These are phyloP conservation scores for Lasiosphaeriaceae sp. DNA, from an alignment of 495 filamentous ascomycete species.

Conservation along the genomic window DNA sequence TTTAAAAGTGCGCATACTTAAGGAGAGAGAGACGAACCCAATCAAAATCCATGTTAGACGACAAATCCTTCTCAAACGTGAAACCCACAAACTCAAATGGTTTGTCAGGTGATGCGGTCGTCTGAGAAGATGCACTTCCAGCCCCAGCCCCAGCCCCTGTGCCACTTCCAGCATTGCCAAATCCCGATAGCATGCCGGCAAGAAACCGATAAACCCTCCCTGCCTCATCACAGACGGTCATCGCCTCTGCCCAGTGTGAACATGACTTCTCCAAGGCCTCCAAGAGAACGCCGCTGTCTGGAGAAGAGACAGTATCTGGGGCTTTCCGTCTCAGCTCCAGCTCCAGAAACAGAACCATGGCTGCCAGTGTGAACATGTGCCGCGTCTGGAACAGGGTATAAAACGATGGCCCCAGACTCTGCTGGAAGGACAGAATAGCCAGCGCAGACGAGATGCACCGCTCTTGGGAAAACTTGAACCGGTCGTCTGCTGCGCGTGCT, in stretches of 20 bases:
- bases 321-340: not conserved
- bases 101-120: too few relatives aligned
- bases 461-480: constrained; percentile 12
- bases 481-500: constrained; percentile 8
- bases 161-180: too few relatives aligned
- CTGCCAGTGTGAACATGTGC: constrained; percentile 4
- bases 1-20: too few relatives aligned
- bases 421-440: constrained; percentile 14
- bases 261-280: constrained; percentile 2
- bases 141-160: too few relatives aligned
- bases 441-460: constrained; percentile 23
- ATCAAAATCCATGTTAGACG: too few relatives aligned
- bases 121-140: too few relatives aligned
- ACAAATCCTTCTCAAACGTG: too few relatives aligned
- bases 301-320: not conserved
- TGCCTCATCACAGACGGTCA: not conserved
- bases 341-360: constrained; percentile 8
- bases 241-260: not conserved
- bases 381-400: not conserved
- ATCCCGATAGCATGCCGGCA: not conserved
- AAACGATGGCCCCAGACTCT: constrained; percentile 1
- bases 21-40: too few relatives aligned
- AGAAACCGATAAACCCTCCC: not conserved
- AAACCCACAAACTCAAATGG: too few relatives aligned
- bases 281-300: not conserved